Evolutionary conservation across 495 filamentous ascomycete genomes (phyloP), one percentile per base, ranked within the genome.

Genomic region (Ascobolus immersus): DNA sequence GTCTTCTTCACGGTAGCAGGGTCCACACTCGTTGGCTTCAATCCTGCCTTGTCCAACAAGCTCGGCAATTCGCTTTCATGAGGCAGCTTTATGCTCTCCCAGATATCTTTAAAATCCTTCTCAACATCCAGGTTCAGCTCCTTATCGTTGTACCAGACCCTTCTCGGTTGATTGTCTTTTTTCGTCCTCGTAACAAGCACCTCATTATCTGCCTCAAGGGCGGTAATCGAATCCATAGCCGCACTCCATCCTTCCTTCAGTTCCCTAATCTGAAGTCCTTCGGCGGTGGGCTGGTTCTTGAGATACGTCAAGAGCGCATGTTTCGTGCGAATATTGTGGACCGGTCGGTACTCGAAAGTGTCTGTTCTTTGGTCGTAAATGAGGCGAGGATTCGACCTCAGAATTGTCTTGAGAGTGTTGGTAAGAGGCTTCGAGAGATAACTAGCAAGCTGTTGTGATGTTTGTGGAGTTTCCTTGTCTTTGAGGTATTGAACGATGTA

Each of bases 201-300:
- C 54, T 74, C 72, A 35, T 77, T 72, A 42, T 73, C 66, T 13
- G 52, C 52, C 59, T 94, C 86, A 35, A 94, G 56, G 41, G 67
- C 59, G 37, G 67, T 64, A 53, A 96, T 76, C 1, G 73, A 62
- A 11, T 70, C 64, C 28, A 78, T 67, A 39, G 76, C 81, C 38
- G 71, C 71, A 4, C 71, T 67, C 86, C 86, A 96, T 18, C 89
- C 89, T 46, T 96, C 86, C 50, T 84, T 82, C 18, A 96, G 61
- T 37, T 91, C 78, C 47, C 75, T 77, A 31, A 93, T 77, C 28
- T 55, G 59, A 33, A 93, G 66, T 2, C 79, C 80, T 32, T 69
- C 64, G 1, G 77, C 75, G n/a, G 80, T 81, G 10, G 64, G 63
- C 53, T 78, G 78, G 22, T 62, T 57, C 51, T 90, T 78, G 21